phyloP scores from a whole-genome alignment of 78 protist species.

The Cavenderia fasciculata region DNA sequence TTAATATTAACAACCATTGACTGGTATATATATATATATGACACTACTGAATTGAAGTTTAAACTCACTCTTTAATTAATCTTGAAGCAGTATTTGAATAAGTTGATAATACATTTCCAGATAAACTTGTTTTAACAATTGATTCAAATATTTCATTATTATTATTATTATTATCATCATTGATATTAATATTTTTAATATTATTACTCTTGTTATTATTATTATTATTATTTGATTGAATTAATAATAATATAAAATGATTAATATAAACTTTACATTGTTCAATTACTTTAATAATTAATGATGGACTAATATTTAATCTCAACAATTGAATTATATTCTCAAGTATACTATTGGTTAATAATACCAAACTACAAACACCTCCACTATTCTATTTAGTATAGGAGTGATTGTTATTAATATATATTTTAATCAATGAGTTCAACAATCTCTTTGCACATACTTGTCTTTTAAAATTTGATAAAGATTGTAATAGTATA shows the following conservation, averaged over 20 bases:
- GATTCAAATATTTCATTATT: background rate
- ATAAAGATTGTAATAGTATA: background rate
- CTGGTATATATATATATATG: too few species aligned
- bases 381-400: slow-evolving; percentile 25
- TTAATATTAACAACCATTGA: background rate
- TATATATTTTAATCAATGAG: too few species aligned
- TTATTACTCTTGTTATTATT: background rate
- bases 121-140: slow-evolving; percentile 23
- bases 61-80: background rate
- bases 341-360: background rate
- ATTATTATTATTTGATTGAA: background rate
- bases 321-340: background rate
- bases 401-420: too few species aligned
- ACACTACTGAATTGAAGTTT: background rate
- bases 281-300: background rate
- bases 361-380: slow-evolving; percentile 16
- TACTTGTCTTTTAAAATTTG: background rate
- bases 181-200: background rate
- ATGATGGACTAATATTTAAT: background rate
- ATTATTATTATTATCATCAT: background rate
- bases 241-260: background rate
- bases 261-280: too few species aligned
- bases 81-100: background rate
- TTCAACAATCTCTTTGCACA: too few species aligned
- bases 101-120: slow-evolving; percentile 27